phyloP scores from a whole-genome alignment of 75 land plant species.

The Sequoia sempervirens region DNA sequence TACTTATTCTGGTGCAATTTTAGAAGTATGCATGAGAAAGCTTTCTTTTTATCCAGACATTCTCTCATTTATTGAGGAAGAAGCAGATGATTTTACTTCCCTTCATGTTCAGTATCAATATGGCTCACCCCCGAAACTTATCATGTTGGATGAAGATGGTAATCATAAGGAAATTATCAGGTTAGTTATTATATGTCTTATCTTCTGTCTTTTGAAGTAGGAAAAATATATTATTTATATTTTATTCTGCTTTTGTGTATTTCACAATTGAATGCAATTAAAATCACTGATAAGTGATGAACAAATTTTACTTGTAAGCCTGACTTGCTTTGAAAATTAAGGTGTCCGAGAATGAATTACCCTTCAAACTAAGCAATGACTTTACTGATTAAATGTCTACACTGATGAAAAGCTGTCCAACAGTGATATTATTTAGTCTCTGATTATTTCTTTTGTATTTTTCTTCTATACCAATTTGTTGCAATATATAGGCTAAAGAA shows the following conservation, averaged over 20 bases:
- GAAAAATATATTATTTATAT: background rate
- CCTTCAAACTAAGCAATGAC: background rate
- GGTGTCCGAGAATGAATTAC: background rate
- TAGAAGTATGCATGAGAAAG: conserved; percentile 95
- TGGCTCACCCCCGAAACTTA: conserved; percentile 82
- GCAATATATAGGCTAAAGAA: background rate
- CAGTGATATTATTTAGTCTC: background rate
- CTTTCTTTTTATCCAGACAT: conserved; percentile 86
- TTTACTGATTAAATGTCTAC: background rate
- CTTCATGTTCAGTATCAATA: conserved; percentile 68
- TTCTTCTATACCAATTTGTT: background rate
- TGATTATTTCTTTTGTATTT: background rate
- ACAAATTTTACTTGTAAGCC: background rate
- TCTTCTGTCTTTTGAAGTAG: background rate
- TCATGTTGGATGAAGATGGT: conserved; percentile 73
- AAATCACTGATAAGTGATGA: background rate
- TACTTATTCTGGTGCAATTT: conserved; percentile 73
- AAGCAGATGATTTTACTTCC: conserved; percentile 52
- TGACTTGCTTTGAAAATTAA: too few species aligned
- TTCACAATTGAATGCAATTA: background rate
- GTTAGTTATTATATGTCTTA: conserved; percentile 28
- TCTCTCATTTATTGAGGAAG: conserved; percentile 85
- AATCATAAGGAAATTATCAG: conserved; percentile 81
- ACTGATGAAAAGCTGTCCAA: background rate
- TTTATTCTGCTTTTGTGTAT: background rate